Evolutionary conservation across 2,329 filamentous ascomycete genomes (phyloP), one percentile per base, ranked within the genome.

Genomic region (Penicillium corylophilum): DNA sequence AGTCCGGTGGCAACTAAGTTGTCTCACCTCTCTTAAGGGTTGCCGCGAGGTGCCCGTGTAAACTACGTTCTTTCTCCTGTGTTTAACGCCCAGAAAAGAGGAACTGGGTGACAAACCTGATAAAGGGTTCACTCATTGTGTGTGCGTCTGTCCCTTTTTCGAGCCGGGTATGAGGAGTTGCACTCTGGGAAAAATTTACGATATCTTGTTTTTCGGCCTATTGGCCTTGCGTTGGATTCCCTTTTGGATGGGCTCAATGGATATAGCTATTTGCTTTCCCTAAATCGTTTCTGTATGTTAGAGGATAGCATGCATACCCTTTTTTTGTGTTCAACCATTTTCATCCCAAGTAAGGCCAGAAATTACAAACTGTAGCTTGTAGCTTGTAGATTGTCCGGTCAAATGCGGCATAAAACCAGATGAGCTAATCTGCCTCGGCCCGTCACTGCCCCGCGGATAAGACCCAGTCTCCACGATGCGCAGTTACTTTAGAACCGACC

Each of bases 181-280:
- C 57, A 59, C 66, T 67, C 55, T 62, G 61, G 63, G 64, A 68
- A 70, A 62, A 63, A 57, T 61, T 64, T 66, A 64, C 65, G 61
- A 66, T 22, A 38, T 64, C 60, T 64, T 63, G 64, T 60, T 65
- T 65, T 60, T 64, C 59, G 62, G 60, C 56, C 60, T 58, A 50
- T 53, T 59, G 55, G 60, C 52, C 54, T 60, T 60, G 59, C 59
- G 60, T 62, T 67, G 51, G 56, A 62, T 64, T 60, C 60, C 62
- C 62, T 62, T 59, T 64, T 65, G 62, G 68, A 64, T 68, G 62
- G 68, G 67, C 57, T 69, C 65, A 65, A 71, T 71, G 70, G 66
- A 71, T 71, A 72, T 72, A 71, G 64, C 62, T 62, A 61, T 66
- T 63, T 62, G 57, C 65, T 64, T 66, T 68, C 51, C 64, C 63